Evolutionary conservation across 1,139 yeast species (phyloP), one percentile per base, ranked within the genome.

Genomic region (Debaryomyces robertsiae): DNA sequence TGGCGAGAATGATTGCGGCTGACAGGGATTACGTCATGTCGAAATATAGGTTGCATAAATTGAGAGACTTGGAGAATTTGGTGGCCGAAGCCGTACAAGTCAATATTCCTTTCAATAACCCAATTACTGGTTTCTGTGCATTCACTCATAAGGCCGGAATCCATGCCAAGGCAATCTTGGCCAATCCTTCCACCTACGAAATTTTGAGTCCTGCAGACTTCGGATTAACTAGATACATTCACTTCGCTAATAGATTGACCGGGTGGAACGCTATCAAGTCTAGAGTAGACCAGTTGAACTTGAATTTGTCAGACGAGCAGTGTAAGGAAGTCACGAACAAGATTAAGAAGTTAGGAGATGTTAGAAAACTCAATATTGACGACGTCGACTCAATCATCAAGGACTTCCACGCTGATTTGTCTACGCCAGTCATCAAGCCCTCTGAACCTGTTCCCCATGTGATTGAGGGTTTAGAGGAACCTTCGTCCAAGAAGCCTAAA

Each of bases 111-210:
- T 77, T 77, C 63, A 77, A 77, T 61, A 77, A 77, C 58, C 82
- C 82, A 41, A 76, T 77, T 52, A 77, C 82, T 32, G 82, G 82
- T 1, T 77, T 77, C 66, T 77, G 82, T 67, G 82, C 82, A 27
- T 77, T 77, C 58, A 77, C 82, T 36, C 82, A 77, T 56, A 77
- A 77, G 61, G 82, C 82, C 27, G 82, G 82, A 53, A 76, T 78
- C 52, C 82, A 77, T 54, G 82, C 82, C 42, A 75, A 77, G 58
- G 82, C 82, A 36, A 77, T 77, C 37, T 68, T 77, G 51, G 82
- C 82, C 41, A 77, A 77, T 56, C 82, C 82, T 15, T 74, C 82
- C 10, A 77, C 82, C 6, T 77, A 77, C 57, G 82, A 77, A 59
- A 77, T 77, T 52, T 65, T 77, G 52, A 72, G 71, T 46, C 82